Conservation (phyloP, 257 asterid genomes). For the Scutellaria barbata region DNA sequence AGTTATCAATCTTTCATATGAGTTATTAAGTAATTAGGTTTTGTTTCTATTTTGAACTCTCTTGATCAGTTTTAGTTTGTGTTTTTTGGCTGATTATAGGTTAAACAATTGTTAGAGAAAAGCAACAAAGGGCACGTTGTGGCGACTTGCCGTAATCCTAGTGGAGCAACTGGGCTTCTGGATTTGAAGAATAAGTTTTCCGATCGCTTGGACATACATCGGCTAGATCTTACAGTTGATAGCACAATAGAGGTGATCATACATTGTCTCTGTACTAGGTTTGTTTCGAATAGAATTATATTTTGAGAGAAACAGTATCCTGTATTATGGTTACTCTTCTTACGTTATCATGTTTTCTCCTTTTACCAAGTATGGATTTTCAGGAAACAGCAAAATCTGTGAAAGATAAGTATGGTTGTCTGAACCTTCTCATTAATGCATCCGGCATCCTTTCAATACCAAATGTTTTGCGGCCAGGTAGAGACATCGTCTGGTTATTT, state of each 20-base stretch:
- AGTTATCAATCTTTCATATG: not conserved
- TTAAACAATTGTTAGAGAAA: slow-evolving; percentile 79
- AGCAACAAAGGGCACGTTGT: slow-evolving; percentile 61
- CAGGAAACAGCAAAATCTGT: slow-evolving; percentile 78
- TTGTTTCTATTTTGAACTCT: slow-evolving; percentile 11
- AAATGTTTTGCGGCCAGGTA: slow-evolving; percentile 82
- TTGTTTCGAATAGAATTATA: not conserved
- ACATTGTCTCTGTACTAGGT: not conserved
- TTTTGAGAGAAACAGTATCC: not conserved
- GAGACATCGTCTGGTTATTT: slow-evolving; percentile 27
- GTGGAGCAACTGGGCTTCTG: slow-evolving; percentile 62
- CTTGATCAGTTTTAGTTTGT: slow-evolving; percentile 13
- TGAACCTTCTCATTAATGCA: slow-evolving; percentile 86
- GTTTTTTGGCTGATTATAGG: slow-evolving; percentile 49
- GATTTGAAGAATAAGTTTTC: slow-evolving; percentile 70
- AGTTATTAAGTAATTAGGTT: slow-evolving; percentile 3
- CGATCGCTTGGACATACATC: slow-evolving; percentile 76
- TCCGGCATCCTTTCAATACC: slow-evolving; percentile 89
- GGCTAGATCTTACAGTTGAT: slow-evolving; percentile 76
- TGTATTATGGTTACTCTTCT: not conserved
- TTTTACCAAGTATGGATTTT: slow-evolving; percentile 18
- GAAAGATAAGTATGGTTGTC: slow-evolving; percentile 69
- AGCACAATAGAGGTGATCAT: slow-evolving; percentile 76
- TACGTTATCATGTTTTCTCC: not conserved
- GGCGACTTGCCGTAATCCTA: slow-evolving; percentile 93